phyloP scores from a whole-genome alignment of 768 basidiomycete species.

The Suillus cothurnatus region DNA sequence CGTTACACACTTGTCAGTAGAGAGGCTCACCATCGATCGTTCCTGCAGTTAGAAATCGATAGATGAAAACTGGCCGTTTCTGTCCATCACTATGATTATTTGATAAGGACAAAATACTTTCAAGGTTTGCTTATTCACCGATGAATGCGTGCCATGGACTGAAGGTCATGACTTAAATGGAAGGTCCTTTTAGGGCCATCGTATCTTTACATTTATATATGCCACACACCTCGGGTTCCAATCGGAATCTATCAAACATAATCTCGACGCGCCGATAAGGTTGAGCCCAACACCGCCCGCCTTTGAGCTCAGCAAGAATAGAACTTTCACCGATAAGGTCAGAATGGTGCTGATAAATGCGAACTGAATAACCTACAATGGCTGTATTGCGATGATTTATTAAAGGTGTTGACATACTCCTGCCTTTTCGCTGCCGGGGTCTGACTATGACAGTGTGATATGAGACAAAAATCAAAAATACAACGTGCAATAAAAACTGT shows the following conservation, averaged over 20 bases:
- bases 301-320: conserved; percentile 93
- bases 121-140: conserved; percentile 48
- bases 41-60: conserved; percentile 82
- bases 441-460: conserved; percentile 45
- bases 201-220: neutral
- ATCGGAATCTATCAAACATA: conserved; percentile 87
- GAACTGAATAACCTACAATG: conserved; percentile 54
- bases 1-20: neutral
- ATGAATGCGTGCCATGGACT: conserved; percentile 97
- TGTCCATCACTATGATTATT: conserved; percentile 77
- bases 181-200: neutral
- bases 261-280: conserved; percentile 85
- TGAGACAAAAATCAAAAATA: neutral
- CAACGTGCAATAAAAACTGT: conserved; percentile 13
- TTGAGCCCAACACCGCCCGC: conserved; percentile 96
- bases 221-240: conserved; percentile 83
- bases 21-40: conserved; percentile 77
- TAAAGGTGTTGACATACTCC: conserved; percentile 88
- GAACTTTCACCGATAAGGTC: conserved; percentile 47
- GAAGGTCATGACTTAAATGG: conserved; percentile 74
- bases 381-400: conserved; percentile 68
- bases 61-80: conserved; percentile 87
- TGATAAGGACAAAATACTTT: conserved; percentile 14
- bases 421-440: conserved; percentile 78
- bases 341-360: neutral